Evolutionary conservation across 441 rosid genomes (phyloP).

Genomic region (Hypseocharis bilobata): DNA sequence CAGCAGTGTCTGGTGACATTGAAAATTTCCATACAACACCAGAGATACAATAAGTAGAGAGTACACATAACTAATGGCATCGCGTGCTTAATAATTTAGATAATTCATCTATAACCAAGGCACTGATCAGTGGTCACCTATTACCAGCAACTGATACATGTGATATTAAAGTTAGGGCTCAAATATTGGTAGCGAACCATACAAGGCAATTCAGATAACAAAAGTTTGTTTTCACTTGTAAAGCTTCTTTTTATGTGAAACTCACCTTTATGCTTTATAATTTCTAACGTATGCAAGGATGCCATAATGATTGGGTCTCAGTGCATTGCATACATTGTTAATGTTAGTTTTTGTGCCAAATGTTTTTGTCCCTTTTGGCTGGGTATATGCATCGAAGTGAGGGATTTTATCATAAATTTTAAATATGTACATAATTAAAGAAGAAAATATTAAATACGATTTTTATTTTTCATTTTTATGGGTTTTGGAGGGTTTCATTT

Average conservation of each 20-base stretch:
- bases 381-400: neutral
- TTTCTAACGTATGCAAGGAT: no score
- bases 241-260: neutral
- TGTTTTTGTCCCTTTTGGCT: constrained; percentile 1
- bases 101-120: neutral
- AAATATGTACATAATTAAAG: neutral
- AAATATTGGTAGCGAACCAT: neutral
- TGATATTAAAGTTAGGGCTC: neutral
- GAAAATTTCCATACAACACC: constrained; percentile 6
- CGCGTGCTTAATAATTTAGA: neutral
- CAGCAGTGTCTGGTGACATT: neutral
- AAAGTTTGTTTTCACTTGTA: neutral
- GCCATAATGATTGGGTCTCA: neutral
- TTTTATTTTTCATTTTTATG: no score
- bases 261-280: no score
- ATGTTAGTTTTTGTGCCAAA: neutral
- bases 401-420: neutral
- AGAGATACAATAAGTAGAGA: constrained; percentile 7
- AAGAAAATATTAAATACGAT: no score
- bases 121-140: neutral
- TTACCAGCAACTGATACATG: neutral
- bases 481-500: neutral
- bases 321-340: neutral
- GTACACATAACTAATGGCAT: neutral
- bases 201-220: neutral